Percentiles rank a stretch among this genome's conserved stretches.
phyloP scores from a whole-genome alignment of 164 flowering plant genomes.

The Nymphaea thermarum region DNA sequence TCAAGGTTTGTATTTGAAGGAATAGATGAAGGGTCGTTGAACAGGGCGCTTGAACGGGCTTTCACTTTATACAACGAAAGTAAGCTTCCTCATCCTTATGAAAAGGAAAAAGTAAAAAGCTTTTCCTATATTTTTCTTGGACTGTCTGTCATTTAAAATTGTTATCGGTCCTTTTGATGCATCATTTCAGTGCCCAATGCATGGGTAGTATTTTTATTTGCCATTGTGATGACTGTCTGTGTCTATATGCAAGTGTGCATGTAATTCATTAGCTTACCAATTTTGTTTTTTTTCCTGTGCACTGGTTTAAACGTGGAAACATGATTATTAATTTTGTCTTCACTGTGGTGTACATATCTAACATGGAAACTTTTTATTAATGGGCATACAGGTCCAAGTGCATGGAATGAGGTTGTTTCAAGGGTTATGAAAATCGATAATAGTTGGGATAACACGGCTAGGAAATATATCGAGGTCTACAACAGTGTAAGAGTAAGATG shows the following conservation, averaged over 20 bases:
- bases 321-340: too few species aligned
- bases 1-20: slow-evolving; percentile 58
- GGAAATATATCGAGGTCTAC: slow-evolving; percentile 47
- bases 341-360: neutral
- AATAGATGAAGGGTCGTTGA: slow-evolving; percentile 53
- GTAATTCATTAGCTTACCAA: neutral
- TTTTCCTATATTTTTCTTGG: too few species aligned
- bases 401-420: slow-evolving; percentile 30
- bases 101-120: too few species aligned
- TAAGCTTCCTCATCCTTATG: slow-evolving; percentile 15
- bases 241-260: neutral
- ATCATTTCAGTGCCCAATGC: neutral
- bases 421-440: slow-evolving; percentile 41
- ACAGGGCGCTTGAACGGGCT: slow-evolving; percentile 43
- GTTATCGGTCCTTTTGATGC: too few species aligned
- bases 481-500: slow-evolving; percentile 28
- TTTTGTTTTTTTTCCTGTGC: neutral
- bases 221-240: neutral
- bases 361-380: neutral
- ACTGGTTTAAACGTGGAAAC: too few species aligned
- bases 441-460: slow-evolving; percentile 59
- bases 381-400: slow-evolving; percentile 31
- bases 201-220: neutral
- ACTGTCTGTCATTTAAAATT: too few species aligned
- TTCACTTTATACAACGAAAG: slow-evolving; percentile 33